A percentile compares a stretch with the other conserved stretches of the same genome.
phyloP scores from a whole-genome alignment of 306 rosid genomes.

The Lupinus albus region DNA sequence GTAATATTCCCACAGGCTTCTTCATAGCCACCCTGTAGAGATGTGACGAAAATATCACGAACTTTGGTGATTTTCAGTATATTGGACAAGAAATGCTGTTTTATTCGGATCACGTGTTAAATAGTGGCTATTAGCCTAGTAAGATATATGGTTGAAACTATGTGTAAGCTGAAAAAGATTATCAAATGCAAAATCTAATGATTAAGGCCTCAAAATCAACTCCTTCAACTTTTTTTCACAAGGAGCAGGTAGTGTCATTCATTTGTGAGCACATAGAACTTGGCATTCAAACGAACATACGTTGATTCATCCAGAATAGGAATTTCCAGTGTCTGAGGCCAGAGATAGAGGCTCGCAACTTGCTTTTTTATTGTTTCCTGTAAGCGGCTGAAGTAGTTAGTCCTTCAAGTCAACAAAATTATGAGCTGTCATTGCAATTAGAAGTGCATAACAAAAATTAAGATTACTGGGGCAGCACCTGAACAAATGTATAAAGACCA shows the following conservation, averaged over 20 bases:
- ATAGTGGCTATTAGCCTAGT: too few species aligned
- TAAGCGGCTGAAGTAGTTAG: conserved; percentile 39
- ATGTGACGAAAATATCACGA: conserved; percentile 19
- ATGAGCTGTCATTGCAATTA: conserved; percentile 8
- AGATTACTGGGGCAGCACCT: conserved; percentile 66
- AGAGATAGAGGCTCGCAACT: conserved; percentile 78
- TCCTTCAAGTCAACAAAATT: conserved; percentile 30
- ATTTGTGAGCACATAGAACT: conserved; percentile 10
- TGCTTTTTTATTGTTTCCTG: conserved; percentile 79
- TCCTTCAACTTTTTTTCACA: too few species aligned
- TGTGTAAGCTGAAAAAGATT: too few species aligned
- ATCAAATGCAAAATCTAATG: too few species aligned
- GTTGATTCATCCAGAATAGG: conserved; percentile 75
- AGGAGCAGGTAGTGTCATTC: too few species aligned
- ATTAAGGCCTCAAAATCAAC: too few species aligned
- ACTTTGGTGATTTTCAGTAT: conserved; percentile 4
- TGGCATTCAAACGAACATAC: conserved; percentile 54
- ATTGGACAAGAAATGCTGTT: conserved; percentile 23
- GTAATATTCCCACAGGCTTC: conserved; percentile 94
- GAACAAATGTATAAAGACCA: conserved; percentile 77
- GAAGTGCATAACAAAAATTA: too few species aligned
- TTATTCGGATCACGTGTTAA: too few species aligned
- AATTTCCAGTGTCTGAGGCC: conserved; percentile 79
- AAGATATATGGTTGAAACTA: too few species aligned
- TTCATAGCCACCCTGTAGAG: conserved; percentile 57